Conservation (phyloP, 1,139 yeast species). For the Arxiozyma slooffiae region DNA sequence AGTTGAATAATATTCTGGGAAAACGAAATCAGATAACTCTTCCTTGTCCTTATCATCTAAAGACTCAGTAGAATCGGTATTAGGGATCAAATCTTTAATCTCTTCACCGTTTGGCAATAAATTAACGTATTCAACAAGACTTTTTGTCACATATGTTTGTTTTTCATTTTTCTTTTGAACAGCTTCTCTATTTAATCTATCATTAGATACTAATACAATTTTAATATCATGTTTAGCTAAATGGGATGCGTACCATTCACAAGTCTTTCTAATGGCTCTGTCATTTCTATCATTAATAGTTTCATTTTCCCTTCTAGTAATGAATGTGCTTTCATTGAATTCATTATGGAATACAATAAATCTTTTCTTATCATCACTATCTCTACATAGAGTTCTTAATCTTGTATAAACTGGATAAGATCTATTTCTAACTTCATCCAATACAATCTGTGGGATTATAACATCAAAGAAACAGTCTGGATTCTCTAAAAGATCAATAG, state of each 20-base stretch:
- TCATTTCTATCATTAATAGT: slow-evolving; percentile 85
- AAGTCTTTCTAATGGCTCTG: slow-evolving; percentile 72
- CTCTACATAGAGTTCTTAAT: slow-evolving; percentile 56
- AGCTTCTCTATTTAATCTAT: slow-evolving; percentile 52
- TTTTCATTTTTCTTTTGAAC: slow-evolving; percentile 38
- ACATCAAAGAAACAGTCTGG: slow-evolving; percentile 75
- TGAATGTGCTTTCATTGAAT: slow-evolving; percentile 63
- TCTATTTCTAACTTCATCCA: slow-evolving; percentile 84
- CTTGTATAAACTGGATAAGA: slow-evolving; percentile 85
- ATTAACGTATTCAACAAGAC: slow-evolving; percentile 60
- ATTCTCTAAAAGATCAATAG: slow-evolving; percentile 82
- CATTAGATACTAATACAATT: slow-evolving; percentile 67
- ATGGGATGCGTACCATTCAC: slow-evolving; percentile 65
- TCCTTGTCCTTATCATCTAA: slow-evolving; percentile 17
- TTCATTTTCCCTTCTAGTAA: slow-evolving; percentile 55
- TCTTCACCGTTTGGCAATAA: slow-evolving; percentile 65
- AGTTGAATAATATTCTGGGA: slow-evolving; percentile 69
- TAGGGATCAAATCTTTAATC: slow-evolving; percentile 72
- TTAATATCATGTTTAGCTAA: slow-evolving; percentile 40
- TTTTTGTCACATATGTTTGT: slow-evolving; percentile 41
- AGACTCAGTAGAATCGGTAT: slow-evolving; percentile 32
- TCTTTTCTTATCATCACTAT: slow-evolving; percentile 61
- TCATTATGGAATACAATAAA: slow-evolving; percentile 92
- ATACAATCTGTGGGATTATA: slow-evolving; percentile 83
- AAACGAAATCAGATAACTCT: slow-evolving; percentile 44